Base-by-base conservation (phyloP, 441 rosid species). In the Populus hybrid region DNA sequence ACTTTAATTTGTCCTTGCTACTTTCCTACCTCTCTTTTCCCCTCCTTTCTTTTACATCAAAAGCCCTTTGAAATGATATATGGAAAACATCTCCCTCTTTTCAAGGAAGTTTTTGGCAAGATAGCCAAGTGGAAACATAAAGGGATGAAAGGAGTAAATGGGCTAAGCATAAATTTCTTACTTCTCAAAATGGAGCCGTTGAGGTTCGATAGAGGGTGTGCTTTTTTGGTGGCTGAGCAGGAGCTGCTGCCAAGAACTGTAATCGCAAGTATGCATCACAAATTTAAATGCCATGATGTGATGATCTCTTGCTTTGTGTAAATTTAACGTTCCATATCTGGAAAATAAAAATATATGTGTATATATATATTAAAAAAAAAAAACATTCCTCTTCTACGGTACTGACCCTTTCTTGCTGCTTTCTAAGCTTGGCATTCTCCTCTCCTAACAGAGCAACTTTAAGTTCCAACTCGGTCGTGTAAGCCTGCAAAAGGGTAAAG, bases 351-450 rank as follows among this genome's bases (percentile, higher is more conserved):
- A 53, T 3, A 53, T 21, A 4, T 6, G 11, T 40, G 11, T 2
- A 24, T 24, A 24, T 24, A 24, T 24, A 24, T 24, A 24, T 24
- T 24, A 24, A 24, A 24, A 24, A 24, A 24, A 24, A 24, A 24
- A 68, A 35, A 68, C 71, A 20, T 8, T 23, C 21, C 14, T 35
- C 31, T 21, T 50, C 68, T 65, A 65, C 31, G 12, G 68, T 5
- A 64, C 56, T 82, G 82, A 88, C 94, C 90, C 87, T 87, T 71
- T 87, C 85, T 72, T 90, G 90, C 76, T 84, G 84, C 78, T 75
- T 86, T 72, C 42, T 82, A 65, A 93, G 94, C 74, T 82, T 88
- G 64, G 87, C 90, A 85, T 90, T 93, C 77, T 92, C 96, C 79
- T 85, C 85, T 38, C 68, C 70, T 67, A 92, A 86, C 20, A 80